Evolutionary conservation across 208 protist species (phyloP).

Genomic region (Trypanosoma lewisi): DNA sequence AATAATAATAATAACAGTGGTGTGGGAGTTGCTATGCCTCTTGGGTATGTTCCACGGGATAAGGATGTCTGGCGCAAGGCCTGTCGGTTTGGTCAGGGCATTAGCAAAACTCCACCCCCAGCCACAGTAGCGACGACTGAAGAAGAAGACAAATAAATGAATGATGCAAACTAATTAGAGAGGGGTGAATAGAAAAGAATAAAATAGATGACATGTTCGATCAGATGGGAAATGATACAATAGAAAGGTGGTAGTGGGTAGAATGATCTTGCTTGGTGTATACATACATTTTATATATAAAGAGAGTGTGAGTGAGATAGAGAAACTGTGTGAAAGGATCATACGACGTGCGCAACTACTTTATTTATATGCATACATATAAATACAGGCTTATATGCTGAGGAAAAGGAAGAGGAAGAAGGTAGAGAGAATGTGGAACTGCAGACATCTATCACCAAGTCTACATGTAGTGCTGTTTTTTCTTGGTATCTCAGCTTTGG

Average conservation of each 20-base stretch:
- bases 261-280: no score
- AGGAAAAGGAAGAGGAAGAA: no score
- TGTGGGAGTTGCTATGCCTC: background rate
- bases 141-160: background rate
- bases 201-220: background rate
- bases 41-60: background rate
- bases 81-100: background rate
- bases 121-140: constrained; percentile 1
- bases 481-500: no score
- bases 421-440: background rate
- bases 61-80: background rate
- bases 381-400: background rate
- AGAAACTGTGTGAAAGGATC: no score
- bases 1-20: background rate
- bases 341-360: no score
- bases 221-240: no score
- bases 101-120: background rate
- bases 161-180: background rate
- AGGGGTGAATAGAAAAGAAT: no score
- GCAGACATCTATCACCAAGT: background rate
- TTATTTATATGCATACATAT: background rate
- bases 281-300: no score
- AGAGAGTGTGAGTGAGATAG: background rate
- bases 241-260: background rate
- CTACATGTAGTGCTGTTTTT: constrained; percentile 6